These are phyloP conservation scores for Sindora glabra DNA, from an alignment of 306 rosid species.

Conservation along the genomic window DNA sequence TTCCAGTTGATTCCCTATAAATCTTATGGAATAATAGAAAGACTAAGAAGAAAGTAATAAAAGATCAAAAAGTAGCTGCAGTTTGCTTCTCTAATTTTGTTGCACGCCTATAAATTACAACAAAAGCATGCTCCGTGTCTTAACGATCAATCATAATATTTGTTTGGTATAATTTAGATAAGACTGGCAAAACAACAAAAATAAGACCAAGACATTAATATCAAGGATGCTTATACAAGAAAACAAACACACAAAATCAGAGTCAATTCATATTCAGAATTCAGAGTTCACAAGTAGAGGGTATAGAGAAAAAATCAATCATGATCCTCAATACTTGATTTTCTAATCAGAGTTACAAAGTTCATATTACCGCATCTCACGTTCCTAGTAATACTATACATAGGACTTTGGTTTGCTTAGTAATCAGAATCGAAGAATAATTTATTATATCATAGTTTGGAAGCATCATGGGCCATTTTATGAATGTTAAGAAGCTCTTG, in stretches of 20 bases:
- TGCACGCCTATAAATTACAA: background rate
- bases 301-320: background rate
- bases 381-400: too few relatives aligned
- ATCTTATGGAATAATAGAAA: constrained; percentile 32
- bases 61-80: background rate
- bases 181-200: background rate
- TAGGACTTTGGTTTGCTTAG: background rate
- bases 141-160: background rate
- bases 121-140: background rate
- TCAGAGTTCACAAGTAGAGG: background rate
- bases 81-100: background rate
- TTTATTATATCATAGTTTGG: background rate
- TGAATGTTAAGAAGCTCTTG: too few relatives aligned
- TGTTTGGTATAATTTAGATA: background rate
- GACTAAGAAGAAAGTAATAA: background rate
- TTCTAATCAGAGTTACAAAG: background rate
- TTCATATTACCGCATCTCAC: too few relatives aligned
- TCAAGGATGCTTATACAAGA: background rate
- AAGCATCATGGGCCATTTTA: background rate
- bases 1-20: constrained; percentile 71
- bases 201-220: background rate
- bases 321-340: background rate
- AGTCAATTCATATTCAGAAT: background rate
- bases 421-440: background rate
- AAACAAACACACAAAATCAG: background rate